Evolutionary conservation across 257 asterid genomes (phyloP).

Genomic region (Solanum arcanum): DNA sequence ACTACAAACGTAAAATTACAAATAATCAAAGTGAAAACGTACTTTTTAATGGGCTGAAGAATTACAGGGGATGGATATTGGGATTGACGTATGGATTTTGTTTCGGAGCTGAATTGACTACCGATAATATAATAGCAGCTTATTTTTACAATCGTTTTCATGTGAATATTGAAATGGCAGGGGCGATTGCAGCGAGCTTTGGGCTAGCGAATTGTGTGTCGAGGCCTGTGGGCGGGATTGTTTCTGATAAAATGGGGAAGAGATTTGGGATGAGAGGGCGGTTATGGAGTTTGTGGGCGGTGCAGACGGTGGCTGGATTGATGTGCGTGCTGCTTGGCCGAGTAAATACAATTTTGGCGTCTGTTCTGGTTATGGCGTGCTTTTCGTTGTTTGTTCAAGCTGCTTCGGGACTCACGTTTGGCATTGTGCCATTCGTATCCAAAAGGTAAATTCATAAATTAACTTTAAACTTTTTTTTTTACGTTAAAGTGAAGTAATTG

Average conservation of each 20-base stretch:
- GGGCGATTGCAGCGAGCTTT: constrained; percentile 50
- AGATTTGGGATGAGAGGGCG: constrained; percentile 54
- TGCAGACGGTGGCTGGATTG: constrained; percentile 36
- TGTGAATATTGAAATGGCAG: constrained; percentile 28
- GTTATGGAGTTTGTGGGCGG: constrained; percentile 56
- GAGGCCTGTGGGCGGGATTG: constrained; percentile 44
- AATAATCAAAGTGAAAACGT: constrained; percentile 1
- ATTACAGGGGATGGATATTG: constrained; percentile 51
- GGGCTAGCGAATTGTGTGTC: constrained; percentile 45
- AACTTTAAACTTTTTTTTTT: neutral
- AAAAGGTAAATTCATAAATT: constrained; percentile 20
- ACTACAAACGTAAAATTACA: neutral
- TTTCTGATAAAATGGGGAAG: constrained; percentile 45
- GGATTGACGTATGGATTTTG: constrained; percentile 31
- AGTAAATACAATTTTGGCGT: constrained; percentile 23
- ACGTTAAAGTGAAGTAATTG: neutral
- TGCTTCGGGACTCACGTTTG: constrained; percentile 52
- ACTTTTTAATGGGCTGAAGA: constrained; percentile 21
- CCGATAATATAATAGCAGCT: constrained; percentile 43
- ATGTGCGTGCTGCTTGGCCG: constrained; percentile 31
- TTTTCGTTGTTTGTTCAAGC: constrained; percentile 55
- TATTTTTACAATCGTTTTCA: constrained; percentile 44
- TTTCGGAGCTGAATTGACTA: constrained; percentile 50
- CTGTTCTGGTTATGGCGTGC: constrained; percentile 33
- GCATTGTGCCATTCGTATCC: constrained; percentile 69